Percentiles rank a stretch among this genome's conserved stretches.
Evolutionary conservation across 176 grass and related monocot genomes (phyloP).

Genomic region (Lolium perenne): DNA sequence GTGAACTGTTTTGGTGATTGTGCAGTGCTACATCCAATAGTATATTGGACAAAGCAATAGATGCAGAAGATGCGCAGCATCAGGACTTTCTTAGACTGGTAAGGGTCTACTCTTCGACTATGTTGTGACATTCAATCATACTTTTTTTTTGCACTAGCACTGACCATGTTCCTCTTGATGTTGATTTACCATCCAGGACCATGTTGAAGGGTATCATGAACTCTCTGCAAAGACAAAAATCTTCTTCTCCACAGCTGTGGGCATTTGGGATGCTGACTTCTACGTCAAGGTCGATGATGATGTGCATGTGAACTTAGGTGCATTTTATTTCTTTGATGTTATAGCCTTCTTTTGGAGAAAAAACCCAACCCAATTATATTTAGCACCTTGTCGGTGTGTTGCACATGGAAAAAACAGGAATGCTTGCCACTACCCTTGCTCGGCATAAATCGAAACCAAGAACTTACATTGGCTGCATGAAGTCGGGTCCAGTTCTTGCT

Average conservation of each 20-base stretch:
- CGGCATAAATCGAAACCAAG: slow-evolving; percentile 90
- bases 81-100: slow-evolving; percentile 94
- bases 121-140: slow-evolving; percentile 24
- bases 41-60: slow-evolving; percentile 93
- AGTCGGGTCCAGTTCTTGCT: slow-evolving; percentile 92
- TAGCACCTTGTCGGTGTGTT: too few species aligned
- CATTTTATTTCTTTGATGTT: slow-evolving; percentile 25
- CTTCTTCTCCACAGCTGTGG: slow-evolving; percentile 89
- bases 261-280: slow-evolving; percentile 96
- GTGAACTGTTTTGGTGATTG: slow-evolving; percentile 32
- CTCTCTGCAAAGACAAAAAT: slow-evolving; percentile 97
- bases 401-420: slow-evolving; percentile 54
- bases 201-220: slow-evolving; percentile 98
- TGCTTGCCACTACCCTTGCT: slow-evolving; percentile 84
- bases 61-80: slow-evolving; percentile 84
- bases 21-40: slow-evolving; percentile 90
- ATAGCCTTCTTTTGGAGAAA: too few species aligned
- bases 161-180: slow-evolving; percentile 13
- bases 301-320: slow-evolving; percentile 98
- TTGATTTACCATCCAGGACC: slow-evolving; percentile 57
- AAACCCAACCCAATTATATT: too few species aligned
- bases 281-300: slow-evolving; percentile 98
- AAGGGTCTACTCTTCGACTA: slow-evolving; percentile 25
- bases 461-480: slow-evolving; percentile 99
- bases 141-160: slow-evolving; percentile 23